phyloP scores from a whole-genome alignment of 345 rosid genomes.

The Eucalyptus pauciflora region DNA sequence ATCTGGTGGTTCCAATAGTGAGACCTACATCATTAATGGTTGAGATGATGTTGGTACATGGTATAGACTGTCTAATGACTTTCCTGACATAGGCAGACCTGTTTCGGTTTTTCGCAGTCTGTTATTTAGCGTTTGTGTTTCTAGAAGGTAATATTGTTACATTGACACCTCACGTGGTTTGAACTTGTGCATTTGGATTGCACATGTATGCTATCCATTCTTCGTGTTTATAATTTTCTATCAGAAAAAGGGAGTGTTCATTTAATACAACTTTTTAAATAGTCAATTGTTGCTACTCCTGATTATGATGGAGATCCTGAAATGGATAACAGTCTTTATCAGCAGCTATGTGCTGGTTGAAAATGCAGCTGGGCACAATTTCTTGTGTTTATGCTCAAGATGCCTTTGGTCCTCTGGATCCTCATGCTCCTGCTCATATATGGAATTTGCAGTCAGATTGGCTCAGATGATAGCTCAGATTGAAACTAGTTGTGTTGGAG shows the following conservation, averaged over 20 bases:
- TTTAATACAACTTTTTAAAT: not conserved
- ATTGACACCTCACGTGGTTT: not conserved
- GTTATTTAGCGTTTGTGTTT: not conserved
- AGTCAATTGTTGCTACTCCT: conserved; percentile 2
- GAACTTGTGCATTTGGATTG: not conserved
- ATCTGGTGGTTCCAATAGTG: not conserved
- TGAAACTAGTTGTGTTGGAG: not conserved
- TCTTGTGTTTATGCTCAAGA: conserved; percentile 18
- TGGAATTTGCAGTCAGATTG: not conserved
- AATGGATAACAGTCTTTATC: conserved; percentile 82
- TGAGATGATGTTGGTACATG: not conserved
- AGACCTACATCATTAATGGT: not conserved
- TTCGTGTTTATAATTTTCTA: not conserved
- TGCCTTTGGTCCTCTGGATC: conserved; percentile 29
- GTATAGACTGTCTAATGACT: not conserved
- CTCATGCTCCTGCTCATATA: conserved; percentile 21
- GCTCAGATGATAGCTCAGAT: not conserved
- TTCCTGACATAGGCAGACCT: not conserved
- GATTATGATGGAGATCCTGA: conserved; percentile 57
- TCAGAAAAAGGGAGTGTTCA: not conserved
- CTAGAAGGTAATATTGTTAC: not conserved
- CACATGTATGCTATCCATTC: not conserved
- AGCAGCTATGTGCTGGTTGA: conserved; percentile 98
- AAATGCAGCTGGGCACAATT: conserved; percentile 79
- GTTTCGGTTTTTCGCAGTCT: not conserved